phyloP scores from a whole-genome alignment of 1,139 yeast genomes.

The Yamadazyma dushanensis region DNA sequence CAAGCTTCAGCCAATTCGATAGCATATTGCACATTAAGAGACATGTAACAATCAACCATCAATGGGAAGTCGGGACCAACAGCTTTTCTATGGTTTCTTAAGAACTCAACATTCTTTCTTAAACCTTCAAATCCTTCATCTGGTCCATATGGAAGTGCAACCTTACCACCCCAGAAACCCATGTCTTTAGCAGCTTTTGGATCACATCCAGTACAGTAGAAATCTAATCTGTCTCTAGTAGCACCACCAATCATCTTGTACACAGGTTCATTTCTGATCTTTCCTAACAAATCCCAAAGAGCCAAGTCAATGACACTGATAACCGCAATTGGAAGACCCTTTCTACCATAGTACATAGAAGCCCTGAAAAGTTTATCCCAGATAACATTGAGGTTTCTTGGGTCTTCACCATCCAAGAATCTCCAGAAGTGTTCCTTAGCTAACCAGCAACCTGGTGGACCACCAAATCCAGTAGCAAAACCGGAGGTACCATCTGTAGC shows the following conservation, averaged over 20 bases:
- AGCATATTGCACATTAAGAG: slow-evolving; percentile 46
- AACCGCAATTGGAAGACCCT: slow-evolving; percentile 48
- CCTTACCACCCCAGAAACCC: slow-evolving; percentile 55
- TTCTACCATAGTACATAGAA: slow-evolving; percentile 51
- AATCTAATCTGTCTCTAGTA: slow-evolving; percentile 41
- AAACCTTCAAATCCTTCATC: slow-evolving; percentile 48
- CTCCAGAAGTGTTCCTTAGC: slow-evolving; percentile 45
- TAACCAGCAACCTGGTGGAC: slow-evolving; percentile 52
- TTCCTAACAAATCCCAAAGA: slow-evolving; percentile 49
- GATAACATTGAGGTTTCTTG: slow-evolving; percentile 41
- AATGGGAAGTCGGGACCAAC: slow-evolving; percentile 52
- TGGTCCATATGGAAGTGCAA: slow-evolving; percentile 51
- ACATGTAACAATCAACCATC: slow-evolving; percentile 54
- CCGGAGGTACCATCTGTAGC: slow-evolving; percentile 50
- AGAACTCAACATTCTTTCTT: slow-evolving; percentile 44
- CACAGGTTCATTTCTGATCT: slow-evolving; percentile 49
- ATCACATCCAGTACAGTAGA: slow-evolving; percentile 49
- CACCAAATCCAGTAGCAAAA: slow-evolving; percentile 54
- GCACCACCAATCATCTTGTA: slow-evolving; percentile 53
- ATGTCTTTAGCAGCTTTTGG: slow-evolving; percentile 46
- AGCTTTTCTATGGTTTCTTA: slow-evolving; percentile 39
- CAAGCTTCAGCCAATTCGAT: slow-evolving; percentile 45
- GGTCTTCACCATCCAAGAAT: slow-evolving; percentile 45
- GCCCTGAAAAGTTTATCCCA: slow-evolving; percentile 52
- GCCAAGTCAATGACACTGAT: slow-evolving; percentile 49